phyloP scores from a whole-genome alignment of 148 eudicot genomes.

The Selenicereus undatus region DNA sequence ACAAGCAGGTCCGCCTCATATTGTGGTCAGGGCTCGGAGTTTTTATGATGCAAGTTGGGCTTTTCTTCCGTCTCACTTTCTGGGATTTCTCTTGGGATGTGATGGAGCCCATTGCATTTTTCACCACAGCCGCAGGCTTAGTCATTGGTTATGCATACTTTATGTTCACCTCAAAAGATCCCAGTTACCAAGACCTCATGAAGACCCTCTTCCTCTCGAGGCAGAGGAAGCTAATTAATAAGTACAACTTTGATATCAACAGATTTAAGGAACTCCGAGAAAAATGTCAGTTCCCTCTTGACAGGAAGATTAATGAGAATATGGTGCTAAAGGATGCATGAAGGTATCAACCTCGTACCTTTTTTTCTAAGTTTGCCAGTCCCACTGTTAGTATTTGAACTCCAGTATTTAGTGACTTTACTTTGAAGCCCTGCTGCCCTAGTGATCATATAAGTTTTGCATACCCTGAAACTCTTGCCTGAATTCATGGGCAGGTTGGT shows the following conservation, averaged over 20 bases:
- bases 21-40: conserved; percentile 82
- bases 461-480: background rate
- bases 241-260: conserved; percentile 51
- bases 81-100: conserved; percentile 99
- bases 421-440: no score
- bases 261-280: conserved; percentile 62
- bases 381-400: no score
- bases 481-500: conserved; percentile 8
- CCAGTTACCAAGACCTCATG: conserved; percentile 79
- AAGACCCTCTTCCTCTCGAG: conserved; percentile 74
- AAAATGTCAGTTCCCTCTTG: conserved; percentile 49
- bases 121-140: conserved; percentile 64
- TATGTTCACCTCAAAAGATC: conserved; percentile 78
- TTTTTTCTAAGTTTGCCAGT: background rate
- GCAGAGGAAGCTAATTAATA: conserved; percentile 82
- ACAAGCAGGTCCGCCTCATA: conserved; percentile 72
- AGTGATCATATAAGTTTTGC: background rate
- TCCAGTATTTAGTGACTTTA: background rate
- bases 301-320: conserved; percentile 40
- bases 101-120: conserved; percentile 94
- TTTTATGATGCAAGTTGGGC: conserved; percentile 55
- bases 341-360: conserved; percentile 19
- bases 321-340: conserved; percentile 40
- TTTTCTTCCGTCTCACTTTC: conserved; percentile 87
- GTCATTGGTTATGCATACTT: conserved; percentile 81